Conservation (phyloP, 148 eudicot genomes). For the Cornus suecica region DNA sequence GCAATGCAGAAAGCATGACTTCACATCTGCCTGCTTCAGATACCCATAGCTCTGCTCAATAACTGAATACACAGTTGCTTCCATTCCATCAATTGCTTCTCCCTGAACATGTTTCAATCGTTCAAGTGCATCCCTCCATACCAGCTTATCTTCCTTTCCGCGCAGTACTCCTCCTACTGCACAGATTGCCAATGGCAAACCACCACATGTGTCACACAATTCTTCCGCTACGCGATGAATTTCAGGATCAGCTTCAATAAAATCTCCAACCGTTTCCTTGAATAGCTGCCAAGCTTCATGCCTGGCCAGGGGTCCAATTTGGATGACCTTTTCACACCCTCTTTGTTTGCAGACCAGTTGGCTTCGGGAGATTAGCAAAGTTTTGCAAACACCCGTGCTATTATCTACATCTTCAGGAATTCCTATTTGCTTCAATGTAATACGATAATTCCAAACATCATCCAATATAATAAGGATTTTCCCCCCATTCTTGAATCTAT, state of each 20-base stretch:
- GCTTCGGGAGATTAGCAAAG: slow-evolving; percentile 11
- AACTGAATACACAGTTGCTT: background rate
- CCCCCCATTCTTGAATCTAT: background rate
- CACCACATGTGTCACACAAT: too few relatives aligned
- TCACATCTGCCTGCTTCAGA: background rate
- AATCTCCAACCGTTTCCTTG: background rate
- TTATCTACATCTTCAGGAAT: too few relatives aligned
- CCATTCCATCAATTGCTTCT: background rate
- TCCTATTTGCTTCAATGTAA: too few relatives aligned
- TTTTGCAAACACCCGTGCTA: too few relatives aligned
- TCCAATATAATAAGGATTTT: too few relatives aligned
- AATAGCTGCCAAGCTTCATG: background rate
- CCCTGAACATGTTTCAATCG: background rate
- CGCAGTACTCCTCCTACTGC: too few relatives aligned
- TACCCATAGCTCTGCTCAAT: too few relatives aligned
- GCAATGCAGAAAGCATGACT: background rate
- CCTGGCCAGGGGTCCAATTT: background rate
- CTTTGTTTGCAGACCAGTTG: background rate
- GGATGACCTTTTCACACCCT: background rate
- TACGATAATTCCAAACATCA: too few relatives aligned
- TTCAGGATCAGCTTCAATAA: too few relatives aligned
- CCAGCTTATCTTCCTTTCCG: too few relatives aligned
- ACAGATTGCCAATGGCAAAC: too few relatives aligned
- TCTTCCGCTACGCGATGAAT: too few relatives aligned
- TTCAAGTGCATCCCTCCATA: background rate